Evolutionary conservation across 352 stramenopile genomes (phyloP).

Genomic region (Phytophthora europaea): DNA sequence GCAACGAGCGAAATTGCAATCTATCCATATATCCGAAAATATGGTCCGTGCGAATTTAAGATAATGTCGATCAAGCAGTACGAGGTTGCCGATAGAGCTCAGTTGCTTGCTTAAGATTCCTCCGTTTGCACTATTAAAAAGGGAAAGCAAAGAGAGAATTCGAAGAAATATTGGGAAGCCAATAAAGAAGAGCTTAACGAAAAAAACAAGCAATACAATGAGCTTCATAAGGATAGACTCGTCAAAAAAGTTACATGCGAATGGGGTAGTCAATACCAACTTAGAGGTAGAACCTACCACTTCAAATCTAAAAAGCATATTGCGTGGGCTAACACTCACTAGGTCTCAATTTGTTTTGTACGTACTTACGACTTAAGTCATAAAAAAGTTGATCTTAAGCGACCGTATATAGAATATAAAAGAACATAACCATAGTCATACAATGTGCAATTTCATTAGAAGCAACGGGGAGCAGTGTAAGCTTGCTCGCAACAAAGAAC

Average conservation of each 20-base stretch:
- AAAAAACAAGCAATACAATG: conserved; percentile 10
- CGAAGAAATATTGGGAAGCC: conserved; percentile 3
- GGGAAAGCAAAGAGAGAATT: neutral
- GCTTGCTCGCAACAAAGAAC: neutral
- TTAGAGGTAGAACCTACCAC: neutral
- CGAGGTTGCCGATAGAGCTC: conserved; percentile 3
- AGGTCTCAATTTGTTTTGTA: too few species aligned
- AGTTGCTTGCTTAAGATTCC: conserved; percentile 7
- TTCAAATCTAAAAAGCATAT: conserved; percentile 15
- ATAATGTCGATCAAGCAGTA: conserved; percentile 13
- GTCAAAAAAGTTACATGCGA: conserved; percentile 1
- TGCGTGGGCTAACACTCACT: too few species aligned
- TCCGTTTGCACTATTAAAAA: conserved; percentile 2
- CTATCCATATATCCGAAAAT: conserved; percentile 13
- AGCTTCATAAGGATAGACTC: conserved; percentile 9
- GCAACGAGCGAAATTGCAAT: conserved; percentile 7
- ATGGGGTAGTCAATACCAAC: conserved; percentile 4
- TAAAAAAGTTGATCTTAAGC: too few species aligned
- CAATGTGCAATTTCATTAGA: neutral
- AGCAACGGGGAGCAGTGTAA: neutral
- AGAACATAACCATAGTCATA: too few species aligned
- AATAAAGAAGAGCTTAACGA: conserved; percentile 1
- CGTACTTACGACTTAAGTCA: too few species aligned
- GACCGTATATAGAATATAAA: too few species aligned
- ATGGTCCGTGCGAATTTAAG: conserved; percentile 1